phyloP scores from a whole-genome alignment of 176 grass and related monocot genomes.

The Puccinellia tenuiflora region DNA sequence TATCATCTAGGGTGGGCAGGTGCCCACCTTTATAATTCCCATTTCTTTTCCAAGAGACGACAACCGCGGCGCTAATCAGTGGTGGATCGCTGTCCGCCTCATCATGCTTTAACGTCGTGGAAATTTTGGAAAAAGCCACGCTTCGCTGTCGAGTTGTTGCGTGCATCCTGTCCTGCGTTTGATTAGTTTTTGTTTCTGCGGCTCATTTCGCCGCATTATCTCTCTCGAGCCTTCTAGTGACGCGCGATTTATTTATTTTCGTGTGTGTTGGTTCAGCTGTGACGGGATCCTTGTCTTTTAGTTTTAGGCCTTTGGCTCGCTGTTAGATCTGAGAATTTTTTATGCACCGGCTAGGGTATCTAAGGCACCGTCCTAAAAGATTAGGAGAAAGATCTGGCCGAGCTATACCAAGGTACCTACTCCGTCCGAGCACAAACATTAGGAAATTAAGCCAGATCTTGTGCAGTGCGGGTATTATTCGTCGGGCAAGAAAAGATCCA shows the following conservation, averaged over 20 bases:
- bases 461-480: background rate
- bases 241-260: background rate
- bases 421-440: background rate
- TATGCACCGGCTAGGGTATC: background rate
- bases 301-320: background rate
- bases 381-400: background rate
- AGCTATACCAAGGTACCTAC: background rate
- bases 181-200: conserved; percentile 10
- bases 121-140: conserved; percentile 12
- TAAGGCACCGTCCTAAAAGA: background rate
- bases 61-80: conserved; percentile 45
- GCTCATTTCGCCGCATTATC: conserved; percentile 33
- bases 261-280: background rate
- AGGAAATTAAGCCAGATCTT: background rate
- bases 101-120: conserved; percentile 31
- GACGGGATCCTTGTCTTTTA: background rate
- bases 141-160: conserved; percentile 43
- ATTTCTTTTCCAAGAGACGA: conserved; percentile 24
- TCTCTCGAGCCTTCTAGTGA: background rate
- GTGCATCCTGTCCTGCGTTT: background rate
- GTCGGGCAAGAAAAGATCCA: background rate
- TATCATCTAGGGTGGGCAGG: conserved; percentile 34
- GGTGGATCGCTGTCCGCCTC: conserved; percentile 30
- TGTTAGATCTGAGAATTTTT: background rate
- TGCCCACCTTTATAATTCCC: background rate